Base-by-base conservation (phyloP, 495 filamentous ascomycete species). In the Aspergillus asperescens region DNA sequence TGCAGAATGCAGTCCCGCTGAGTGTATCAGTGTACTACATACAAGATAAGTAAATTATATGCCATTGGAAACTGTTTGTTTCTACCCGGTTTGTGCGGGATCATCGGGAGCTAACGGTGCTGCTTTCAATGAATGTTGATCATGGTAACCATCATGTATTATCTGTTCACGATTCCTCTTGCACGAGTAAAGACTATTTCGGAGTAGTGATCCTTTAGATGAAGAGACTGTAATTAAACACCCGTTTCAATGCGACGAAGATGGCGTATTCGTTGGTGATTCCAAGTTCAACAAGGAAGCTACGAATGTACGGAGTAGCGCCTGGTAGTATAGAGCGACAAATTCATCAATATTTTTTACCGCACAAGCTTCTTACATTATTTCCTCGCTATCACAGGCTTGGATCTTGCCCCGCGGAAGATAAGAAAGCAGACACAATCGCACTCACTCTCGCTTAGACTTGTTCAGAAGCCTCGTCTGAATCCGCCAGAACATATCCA, bases 401-500 rank as follows among this genome's bases (percentile, higher is more conserved):
- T 5, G 20, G 12, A 41, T 25, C 9, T 9, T 42, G 20, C 22
- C 6, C 16, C 8, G 12, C 5, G 38, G 5, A 28, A 45, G 42
- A 45, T 29, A 28, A 31, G n/a, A 10, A n/a, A 5, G 7, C n/a
- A 10, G 4, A 45, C 3, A 27, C 18, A 8, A n/a, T 15, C 29
- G 4, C 45, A 38, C 8, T 50, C 62, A 73, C 44, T 72, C 72
- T 9, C 53, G 60, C 50, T 75, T 73, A 15, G 45, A 34, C 51
- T 74, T 73, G 10, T 45, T 58, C 16, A 67, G 34, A 4, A 77
- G 57, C 34, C 52, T 62, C 13, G 47, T 49, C 9, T 62, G 66
- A 47, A 83, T 57, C 34, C 81, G 62, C 25, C 53, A 57, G 41
- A 72, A 72, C 74, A 80, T 81, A 55, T 84, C 80, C 31, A 80